A percentile compares a stretch with the other conserved stretches of the same genome.
These are phyloP conservation scores for Apophysomyces variabilis DNA, from an alignment of 371 early-diverging fungal genomes.

Conservation along the genomic window DNA sequence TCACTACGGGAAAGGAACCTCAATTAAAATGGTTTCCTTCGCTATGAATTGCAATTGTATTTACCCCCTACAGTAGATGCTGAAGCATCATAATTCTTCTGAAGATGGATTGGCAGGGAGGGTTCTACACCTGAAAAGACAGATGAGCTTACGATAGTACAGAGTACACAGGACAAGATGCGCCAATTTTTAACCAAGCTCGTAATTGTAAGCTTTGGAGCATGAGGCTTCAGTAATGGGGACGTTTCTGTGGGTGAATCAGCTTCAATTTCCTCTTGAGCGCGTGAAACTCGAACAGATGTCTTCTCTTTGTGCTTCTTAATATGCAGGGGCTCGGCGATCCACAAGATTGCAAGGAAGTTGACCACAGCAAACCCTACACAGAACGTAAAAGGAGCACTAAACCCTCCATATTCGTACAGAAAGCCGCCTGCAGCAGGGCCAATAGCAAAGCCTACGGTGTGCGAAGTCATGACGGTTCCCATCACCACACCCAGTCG, in stretches of 20 bases:
- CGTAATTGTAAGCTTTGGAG: conserved; percentile 44
- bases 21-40: not conserved
- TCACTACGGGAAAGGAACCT: conserved; percentile 28
- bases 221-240: conserved; percentile 10
- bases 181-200: conserved; percentile 59
- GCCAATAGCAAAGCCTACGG: conserved; percentile 76
- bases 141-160: conserved; percentile 61
- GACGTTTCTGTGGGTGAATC: conserved; percentile 16
- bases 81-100: conserved; percentile 45
- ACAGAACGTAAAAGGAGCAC: conserved; percentile 78
- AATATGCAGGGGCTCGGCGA: conserved; percentile 59
- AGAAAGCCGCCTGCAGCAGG: conserved; percentile 82
- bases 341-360: conserved; percentile 66
- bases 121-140: conserved; percentile 70
- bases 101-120: conserved; percentile 62
- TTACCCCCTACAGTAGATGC: conserved; percentile 59
- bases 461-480: conserved; percentile 71
- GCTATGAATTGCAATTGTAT: not conserved
- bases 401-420: conserved; percentile 67
- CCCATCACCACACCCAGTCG: conserved; percentile 79
- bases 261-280: conserved; percentile 28
- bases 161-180: conserved; percentile 55
- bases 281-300: conserved; percentile 27
- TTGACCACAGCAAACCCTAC: conserved; percentile 70
- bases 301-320: conserved; percentile 17